Base-by-base conservation (phyloP, 257 asterid species). In the Cruciata laevipes region DNA sequence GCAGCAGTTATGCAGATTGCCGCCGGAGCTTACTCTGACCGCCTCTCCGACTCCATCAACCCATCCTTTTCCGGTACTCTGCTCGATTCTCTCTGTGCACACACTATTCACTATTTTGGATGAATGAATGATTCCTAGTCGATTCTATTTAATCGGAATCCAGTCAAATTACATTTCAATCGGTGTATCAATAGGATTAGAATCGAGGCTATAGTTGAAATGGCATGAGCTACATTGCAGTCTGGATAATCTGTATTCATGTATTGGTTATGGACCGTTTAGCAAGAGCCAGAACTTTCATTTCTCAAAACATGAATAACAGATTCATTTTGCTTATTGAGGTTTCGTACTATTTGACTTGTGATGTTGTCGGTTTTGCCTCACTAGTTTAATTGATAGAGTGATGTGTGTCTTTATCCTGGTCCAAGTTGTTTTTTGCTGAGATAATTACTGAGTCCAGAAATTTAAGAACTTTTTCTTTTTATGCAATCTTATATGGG, bases 191-290 rank as follows among this genome's bases (percentile, higher is more conserved):
- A 44, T 44, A 56, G 38, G 30, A 44, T 16, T 44, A 65, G 59
- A 25, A 3, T 47, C 60, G 12, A 47, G 57, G 44, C 38, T 21
- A 2, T 56, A 40, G 27, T 21, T 27, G 13, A n/a, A 63, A 63
- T 25, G 58, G 38, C 20, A 44, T 27, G 42, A 65, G 47, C 42
- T 65, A 52, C 69, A 16, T 65, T 65, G 33, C 23, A 25, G 51
- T 9, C 40, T 44, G 60, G 69, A 24, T 23, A 23, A 64, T 14
- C 35, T 58, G 68, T n/a, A 3, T 14, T 0, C 40, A 40, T 9
- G 3, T 63, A 30, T 16, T 13, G 68, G 40, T 37, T 62, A 62
- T 38, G 51, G 16, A 63, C 42, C 49, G 23, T 11, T 13, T 14
- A 51, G 40, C 10, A 23, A 21, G 16, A 63, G 31, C 42, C 16